A percentile compares a stretch with the other conserved stretches of the same genome.
Evolutionary conservation across 352 stramenopile species (phyloP).

Genomic region (Pythium apleroticum): DNA sequence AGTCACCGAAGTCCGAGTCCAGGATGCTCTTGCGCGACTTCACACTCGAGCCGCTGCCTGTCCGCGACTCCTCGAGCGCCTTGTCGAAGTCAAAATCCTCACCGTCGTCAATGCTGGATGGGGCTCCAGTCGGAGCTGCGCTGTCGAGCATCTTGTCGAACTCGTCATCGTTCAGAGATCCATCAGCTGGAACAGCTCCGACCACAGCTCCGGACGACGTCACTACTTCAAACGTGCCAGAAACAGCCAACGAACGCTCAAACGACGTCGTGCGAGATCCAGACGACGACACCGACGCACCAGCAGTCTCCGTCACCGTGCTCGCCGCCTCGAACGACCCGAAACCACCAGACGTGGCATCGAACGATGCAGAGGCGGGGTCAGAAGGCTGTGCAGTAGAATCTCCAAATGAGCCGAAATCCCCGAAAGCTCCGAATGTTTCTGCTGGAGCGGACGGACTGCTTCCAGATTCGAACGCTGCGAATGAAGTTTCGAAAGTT

Average conservation of each 20-base stretch:
- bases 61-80: conserved; percentile 17
- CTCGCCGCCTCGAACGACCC: conserved; percentile 6
- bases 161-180: conserved; percentile 19
- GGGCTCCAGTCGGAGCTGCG: not conserved
- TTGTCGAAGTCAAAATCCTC: conserved; percentile 29
- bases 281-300: not conserved
- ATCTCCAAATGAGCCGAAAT: conserved; percentile 9
- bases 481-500: conserved; percentile 6
- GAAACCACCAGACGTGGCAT: conserved; percentile 9
- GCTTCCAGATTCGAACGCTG: not conserved
- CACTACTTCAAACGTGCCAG: not conserved
- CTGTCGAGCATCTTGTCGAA: conserved; percentile 28
- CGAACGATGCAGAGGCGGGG: conserved; percentile 19
- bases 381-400: too few relatives aligned
- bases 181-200: not conserved
- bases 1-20: conserved; percentile 27
- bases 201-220: not conserved
- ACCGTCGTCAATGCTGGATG: not conserved
- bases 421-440: not conserved
- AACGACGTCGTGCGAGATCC: conserved; percentile 4
- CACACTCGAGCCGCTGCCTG: conserved; percentile 19
- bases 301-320: not conserved
- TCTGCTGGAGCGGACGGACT: not conserved
- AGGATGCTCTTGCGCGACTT: conserved; percentile 19
- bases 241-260: not conserved